Evolutionary conservation across 208 protist genomes (phyloP).

Genomic region (Trypanosoma theileri): DNA sequence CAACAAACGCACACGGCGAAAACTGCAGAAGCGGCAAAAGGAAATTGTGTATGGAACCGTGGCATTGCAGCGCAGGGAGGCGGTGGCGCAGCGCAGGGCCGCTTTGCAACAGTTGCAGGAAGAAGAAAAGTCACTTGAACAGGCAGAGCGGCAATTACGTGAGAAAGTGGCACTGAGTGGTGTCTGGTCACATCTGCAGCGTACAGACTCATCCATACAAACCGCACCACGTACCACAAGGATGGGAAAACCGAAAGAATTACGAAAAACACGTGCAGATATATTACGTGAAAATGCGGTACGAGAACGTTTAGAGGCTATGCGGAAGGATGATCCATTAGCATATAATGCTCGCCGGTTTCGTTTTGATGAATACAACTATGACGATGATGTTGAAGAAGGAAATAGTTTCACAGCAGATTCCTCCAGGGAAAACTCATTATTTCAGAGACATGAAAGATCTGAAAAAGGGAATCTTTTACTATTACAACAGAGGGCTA

Average conservation of each 20-base stretch:
- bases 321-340: slow-evolving; percentile 45
- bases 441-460: not conserved
- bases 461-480: too few relatives aligned
- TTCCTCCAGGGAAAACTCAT: not conserved
- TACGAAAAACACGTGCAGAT: slow-evolving; percentile 51
- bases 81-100: slow-evolving; percentile 32
- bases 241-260: not conserved
- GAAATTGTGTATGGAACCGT: slow-evolving; percentile 66
- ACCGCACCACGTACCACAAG: not conserved
- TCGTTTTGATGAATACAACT: slow-evolving; percentile 22
- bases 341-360: slow-evolving; percentile 57
- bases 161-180: slow-evolving; percentile 17
- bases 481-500: too few relatives aligned
- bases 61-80: slow-evolving; percentile 53
- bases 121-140: slow-evolving; percentile 40
- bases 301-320: slow-evolving; percentile 47
- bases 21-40: slow-evolving; percentile 62
- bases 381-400: slow-evolving; percentile 2
- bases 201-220: not conserved
- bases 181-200: not conserved
- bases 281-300: slow-evolving; percentile 66
- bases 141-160: slow-evolving; percentile 38
- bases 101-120: slow-evolving; percentile 39
- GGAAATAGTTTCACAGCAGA: not conserved
- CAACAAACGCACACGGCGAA: slow-evolving; percentile 23